Percentiles rank a stretch among this genome's conserved stretches.
Conservation (phyloP, 202 grass and related monocot genomes). For the Elaeis oleifera region DNA sequence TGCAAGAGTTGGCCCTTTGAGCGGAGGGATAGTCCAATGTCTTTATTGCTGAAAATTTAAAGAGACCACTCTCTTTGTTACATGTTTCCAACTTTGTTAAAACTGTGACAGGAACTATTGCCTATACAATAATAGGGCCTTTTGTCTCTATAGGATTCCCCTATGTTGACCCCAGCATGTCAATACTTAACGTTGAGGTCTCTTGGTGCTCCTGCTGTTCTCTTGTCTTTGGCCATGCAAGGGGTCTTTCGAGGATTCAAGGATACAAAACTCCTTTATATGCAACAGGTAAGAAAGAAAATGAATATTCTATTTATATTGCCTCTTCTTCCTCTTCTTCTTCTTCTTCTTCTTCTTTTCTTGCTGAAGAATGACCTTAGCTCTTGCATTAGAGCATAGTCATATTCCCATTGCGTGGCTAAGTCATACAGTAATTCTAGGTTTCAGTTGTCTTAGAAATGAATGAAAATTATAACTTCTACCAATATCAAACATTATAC, state of each 20-base stretch:
- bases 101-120: no score
- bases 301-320: not conserved
- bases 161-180: conserved; percentile 73
- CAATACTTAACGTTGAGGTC: conserved; percentile 74
- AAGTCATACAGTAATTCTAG: no score
- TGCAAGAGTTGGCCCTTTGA: no score
- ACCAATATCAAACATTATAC: no score
- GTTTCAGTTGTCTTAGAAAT: no score
- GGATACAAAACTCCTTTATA: conserved; percentile 90
- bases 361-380: not conserved
- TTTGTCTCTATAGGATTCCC: conserved; percentile 51
- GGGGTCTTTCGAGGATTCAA: conserved; percentile 88
- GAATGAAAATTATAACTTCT: no score
- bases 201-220: conserved; percentile 85
- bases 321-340: not conserved
- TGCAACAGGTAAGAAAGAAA: conserved; percentile 59
- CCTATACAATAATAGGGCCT: conserved; percentile 1
- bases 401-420: no score
- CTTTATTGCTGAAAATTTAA: no score
- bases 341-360: not conserved
- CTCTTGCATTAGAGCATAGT: not conserved
- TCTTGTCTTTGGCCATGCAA: conserved; percentile 86
- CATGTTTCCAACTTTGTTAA: no score
- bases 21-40: no score
- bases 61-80: no score